Base-by-base conservation (phyloP, 768 basidiomycete genomes). In the Rhizopogon vesiculosus region DNA sequence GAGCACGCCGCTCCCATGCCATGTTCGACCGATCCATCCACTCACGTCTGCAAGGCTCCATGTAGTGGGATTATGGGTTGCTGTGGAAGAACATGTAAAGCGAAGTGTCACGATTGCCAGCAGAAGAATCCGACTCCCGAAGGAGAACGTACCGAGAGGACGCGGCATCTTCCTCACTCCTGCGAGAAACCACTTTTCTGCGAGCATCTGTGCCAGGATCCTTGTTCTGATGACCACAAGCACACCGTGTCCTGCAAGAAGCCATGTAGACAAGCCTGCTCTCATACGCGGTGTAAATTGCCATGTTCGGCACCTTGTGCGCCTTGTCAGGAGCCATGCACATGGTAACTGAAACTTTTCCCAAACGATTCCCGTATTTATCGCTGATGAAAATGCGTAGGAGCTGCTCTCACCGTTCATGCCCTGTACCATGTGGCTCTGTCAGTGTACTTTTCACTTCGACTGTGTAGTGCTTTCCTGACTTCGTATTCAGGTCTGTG, bases 361-460 rank as follows among this genome's bases (percentile, higher is more conserved):
- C 2, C 10, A 41, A 41, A 9, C 31, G 28, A 22, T 38, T n/a
- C 3, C 13, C 31, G 45, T 7, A 19, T 19, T 53, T 29, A 39
- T 39, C 28, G 46, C 19, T 13, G n/a, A 48, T 7, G 7, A 28
- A 40, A 19, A 29, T 38, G 10, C 19, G 3, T 45, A 82, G 82
- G 84, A 62, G 43, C 2, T 89, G 87, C 60, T 59, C 72, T 9
- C 87, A 88, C 60, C 58, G 74, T 29, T 54, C 49, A 1, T 89
- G 87, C 56, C 78, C 79, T 4, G 76, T 89, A 7, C 79, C 85
- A 0, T 89, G 87, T 61, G 85, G 86, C 13, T 85, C 86, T 4
- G 86, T 87, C 55, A 70, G 85, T 73, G 10, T 29, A 1, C 29
- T 40, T 0, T 2, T 22, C 18, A 50, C 25, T 3, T 9, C 18